Base-by-base conservation (phyloP, 495 filamentous ascomycete genomes). In the Venustampulla echinocandica region DNA sequence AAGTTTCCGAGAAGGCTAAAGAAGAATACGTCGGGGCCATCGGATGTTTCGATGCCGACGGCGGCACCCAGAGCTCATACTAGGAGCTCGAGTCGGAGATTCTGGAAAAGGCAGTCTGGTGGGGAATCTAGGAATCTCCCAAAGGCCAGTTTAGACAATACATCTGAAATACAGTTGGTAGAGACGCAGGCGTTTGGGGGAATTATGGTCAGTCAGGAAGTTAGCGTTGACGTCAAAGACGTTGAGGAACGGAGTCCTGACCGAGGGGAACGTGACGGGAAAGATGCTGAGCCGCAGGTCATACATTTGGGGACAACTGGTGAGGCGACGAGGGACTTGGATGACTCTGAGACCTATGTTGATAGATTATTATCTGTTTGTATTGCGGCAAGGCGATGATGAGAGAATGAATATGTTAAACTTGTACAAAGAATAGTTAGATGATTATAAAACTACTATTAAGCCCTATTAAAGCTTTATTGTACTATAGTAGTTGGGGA, bases 201-300 rank as follows among this genome's bases (percentile, higher is more conserved):
- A 7, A 54, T 50, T 39, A 50, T 46, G 47, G 42, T 51, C 19
- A 40, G 41, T 33, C 47, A 50, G 25, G 47, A 54, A 17, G 43
- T 50, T 13, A 30, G 20, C 23, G 23, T 48, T 10, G 27, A 55
- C 32, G 41, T 47, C 10, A 34, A 33, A 13, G 40, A 49, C 24
- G 18, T 44, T 30, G 6, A 13, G 3, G 23, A 13, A 5, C 14
- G 20, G 27, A 32, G 33, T n/a, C 19, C 15, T 13, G 43, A 4
- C 20, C 7, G 19, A n/a, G 11, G 18, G 36, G 18, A 19, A 17
- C 2, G 38, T 18, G 11, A 5, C 18, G 18, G 32, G 27, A 6
- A 21, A 9, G 13, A 11, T 17, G 11, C 10, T 2, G 14, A 52
- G 18, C 13, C 30, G 14, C 13, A 2, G 18, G 22, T 14, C 5